These are phyloP conservation scores for Zasmidium cellare DNA, from an alignment of 2,329 filamentous ascomycete species.

Conservation along the genomic window DNA sequence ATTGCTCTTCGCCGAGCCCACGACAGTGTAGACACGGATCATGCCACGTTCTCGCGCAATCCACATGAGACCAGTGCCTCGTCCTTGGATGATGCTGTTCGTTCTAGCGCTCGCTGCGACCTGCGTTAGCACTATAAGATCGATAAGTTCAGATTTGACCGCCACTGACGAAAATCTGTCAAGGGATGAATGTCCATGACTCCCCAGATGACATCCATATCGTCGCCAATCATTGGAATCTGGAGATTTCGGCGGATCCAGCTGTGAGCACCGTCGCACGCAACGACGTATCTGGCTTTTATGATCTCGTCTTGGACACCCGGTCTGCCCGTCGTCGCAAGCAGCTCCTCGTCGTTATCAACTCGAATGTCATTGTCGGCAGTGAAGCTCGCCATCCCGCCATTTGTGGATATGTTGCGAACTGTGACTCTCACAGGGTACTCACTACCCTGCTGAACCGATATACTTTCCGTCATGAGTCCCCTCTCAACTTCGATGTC, in stretches of 20 bases:
- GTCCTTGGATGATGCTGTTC: no score
- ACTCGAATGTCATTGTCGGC: no score
- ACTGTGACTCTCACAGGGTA: no score
- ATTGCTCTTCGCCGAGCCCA: slow-evolving; percentile 38
- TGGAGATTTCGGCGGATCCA: not conserved
- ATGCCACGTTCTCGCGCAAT: slow-evolving; percentile 62
- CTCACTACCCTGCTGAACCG: no score
- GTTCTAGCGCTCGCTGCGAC: no score
- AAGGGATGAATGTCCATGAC: not conserved
- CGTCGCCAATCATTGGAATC: slow-evolving; percentile 40
- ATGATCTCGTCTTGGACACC: not conserved
- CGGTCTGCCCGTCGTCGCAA: slow-evolving; percentile 39
- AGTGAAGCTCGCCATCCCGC: no score
- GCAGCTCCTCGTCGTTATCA: slow-evolving; percentile 45
- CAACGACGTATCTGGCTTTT: not conserved
- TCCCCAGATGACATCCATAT: slow-evolving; percentile 40
- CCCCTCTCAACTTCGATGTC: no score
- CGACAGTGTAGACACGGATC: slow-evolving; percentile 26
- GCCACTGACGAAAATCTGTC: not conserved
- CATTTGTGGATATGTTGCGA: no score
- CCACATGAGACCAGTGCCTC: slow-evolving; percentile 56
- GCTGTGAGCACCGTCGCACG: not conserved
- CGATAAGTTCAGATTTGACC: no score
- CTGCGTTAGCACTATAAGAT: no score
- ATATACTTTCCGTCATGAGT: no score